Conservation (phyloP, 768 basidiomycete species). For the Pleurotus eryngii region DNA sequence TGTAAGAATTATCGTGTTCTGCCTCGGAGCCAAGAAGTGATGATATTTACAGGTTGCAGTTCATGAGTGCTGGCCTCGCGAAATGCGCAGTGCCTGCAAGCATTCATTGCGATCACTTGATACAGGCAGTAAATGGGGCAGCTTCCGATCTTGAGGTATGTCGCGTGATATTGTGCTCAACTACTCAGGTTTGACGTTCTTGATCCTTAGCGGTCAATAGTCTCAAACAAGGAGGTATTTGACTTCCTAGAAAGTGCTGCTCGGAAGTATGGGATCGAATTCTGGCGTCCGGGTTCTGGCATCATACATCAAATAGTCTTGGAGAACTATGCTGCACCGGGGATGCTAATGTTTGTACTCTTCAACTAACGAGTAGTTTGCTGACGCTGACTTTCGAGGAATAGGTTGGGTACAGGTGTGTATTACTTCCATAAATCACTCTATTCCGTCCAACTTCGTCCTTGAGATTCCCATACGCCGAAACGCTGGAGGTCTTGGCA, state of each 20-base stretch:
- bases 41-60: conserved; percentile 66
- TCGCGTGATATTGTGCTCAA: background rate
- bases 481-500: conserved; percentile 97
- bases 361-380: background rate
- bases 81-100: conserved; percentile 83
- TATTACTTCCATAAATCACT: background rate
- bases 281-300: conserved; percentile 95
- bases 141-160: conserved; percentile 77
- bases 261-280: conserved; percentile 91
- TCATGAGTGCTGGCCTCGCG: conserved; percentile 92
- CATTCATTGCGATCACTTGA: conserved; percentile 98
- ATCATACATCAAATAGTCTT: conserved; percentile 98
- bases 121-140: conserved; percentile 90
- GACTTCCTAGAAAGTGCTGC: conserved; percentile 94
- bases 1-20: conserved; percentile 42
- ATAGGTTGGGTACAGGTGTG: conserved; percentile 79
- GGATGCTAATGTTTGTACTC: conserved; percentile 75
- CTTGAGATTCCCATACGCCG: conserved; percentile 90
- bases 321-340: conserved; percentile 96
- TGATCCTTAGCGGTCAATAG: conserved; percentile 64
- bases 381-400: conserved; percentile 8
- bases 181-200: background rate
- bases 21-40: background rate
- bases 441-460: background rate
- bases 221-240: conserved; percentile 93